phyloP scores from a whole-genome alignment of 495 filamentous ascomycete genomes.

The Ascodesmis nigricans region DNA sequence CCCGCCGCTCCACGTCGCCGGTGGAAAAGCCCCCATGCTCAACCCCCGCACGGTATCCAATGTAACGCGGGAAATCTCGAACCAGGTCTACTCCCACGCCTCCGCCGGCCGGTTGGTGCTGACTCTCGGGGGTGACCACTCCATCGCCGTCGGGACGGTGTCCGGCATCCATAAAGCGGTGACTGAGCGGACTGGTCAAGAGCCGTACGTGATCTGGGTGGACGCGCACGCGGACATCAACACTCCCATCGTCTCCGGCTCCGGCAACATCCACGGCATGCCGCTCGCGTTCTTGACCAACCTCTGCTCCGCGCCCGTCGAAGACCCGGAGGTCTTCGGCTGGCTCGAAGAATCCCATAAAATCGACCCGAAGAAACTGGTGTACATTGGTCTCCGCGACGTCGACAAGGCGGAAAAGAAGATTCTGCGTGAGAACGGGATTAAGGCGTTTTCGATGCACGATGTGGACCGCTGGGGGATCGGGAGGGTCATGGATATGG shows the following conservation, averaged over 20 bases:
- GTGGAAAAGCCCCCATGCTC: slow-evolving; percentile 41
- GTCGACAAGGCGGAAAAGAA: slow-evolving; percentile 82
- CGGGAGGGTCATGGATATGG: slow-evolving; percentile 93
- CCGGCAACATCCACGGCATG: slow-evolving; percentile 97
- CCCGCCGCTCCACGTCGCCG: slow-evolving; percentile 44
- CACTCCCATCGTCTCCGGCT: slow-evolving; percentile 67
- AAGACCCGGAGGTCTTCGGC: slow-evolving; percentile 58
- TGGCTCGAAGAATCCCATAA: slow-evolving; percentile 51
- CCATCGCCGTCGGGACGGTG: slow-evolving; percentile 84
- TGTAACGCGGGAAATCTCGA: slow-evolving; percentile 57
- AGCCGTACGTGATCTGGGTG: slow-evolving; percentile 93
- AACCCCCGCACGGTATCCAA: slow-evolving; percentile 70
- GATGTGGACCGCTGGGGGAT: slow-evolving; percentile 94
- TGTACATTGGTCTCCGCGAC: slow-evolving; percentile 91
- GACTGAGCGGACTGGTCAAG: slow-evolving; percentile 47
- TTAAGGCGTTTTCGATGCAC: slow-evolving; percentile 96
- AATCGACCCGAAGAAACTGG: slow-evolving; percentile 60
- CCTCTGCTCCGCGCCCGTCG: slow-evolving; percentile 34
- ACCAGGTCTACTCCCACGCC: slow-evolving; percentile 74
- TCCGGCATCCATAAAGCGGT: slow-evolving; percentile 67
- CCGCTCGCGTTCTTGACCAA: slow-evolving; percentile 83
- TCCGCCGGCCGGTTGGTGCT: slow-evolving; percentile 68
- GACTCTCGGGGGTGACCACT: slow-evolving; percentile 89
- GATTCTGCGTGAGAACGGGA: slow-evolving; percentile 63
- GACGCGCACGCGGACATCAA: slow-evolving; percentile 98